Conservation (phyloP, 2,329 filamentous ascomycete species). For the Beauveria sp. region DNA sequence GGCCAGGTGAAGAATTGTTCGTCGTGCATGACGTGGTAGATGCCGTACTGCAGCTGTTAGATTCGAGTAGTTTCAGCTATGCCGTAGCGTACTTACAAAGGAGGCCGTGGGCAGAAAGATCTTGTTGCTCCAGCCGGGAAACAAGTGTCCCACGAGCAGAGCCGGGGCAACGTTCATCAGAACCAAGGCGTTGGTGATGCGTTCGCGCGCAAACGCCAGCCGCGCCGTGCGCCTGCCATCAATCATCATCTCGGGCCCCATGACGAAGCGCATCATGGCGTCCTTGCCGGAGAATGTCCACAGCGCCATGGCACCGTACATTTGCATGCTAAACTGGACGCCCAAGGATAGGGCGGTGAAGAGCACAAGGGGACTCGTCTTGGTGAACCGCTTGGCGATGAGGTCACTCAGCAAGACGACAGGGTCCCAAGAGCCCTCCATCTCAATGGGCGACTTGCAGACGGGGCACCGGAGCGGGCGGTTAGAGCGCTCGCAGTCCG, state of each 20-base stretch:
- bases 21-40: constrained; percentile 36
- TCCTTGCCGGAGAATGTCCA: constrained; percentile 45
- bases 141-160: constrained; percentile 35
- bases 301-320: constrained; percentile 45
- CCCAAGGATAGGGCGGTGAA: constrained; percentile 48
- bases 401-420: constrained; percentile 60
- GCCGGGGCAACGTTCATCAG: constrained; percentile 40
- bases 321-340: constrained; percentile 42
- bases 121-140: constrained; percentile 35
- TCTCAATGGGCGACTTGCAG: constrained; percentile 73
- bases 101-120: constrained; percentile 34
- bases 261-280: constrained; percentile 34
- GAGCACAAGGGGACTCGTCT: constrained; percentile 55
- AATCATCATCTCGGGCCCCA: constrained; percentile 25
- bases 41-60: constrained; percentile 34
- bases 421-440: constrained; percentile 67
- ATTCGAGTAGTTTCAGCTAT: neutral
- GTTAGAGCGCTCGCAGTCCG: constrained; percentile 66
- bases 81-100: constrained; percentile 25
- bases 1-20: constrained; percentile 44
- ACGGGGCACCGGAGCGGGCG: constrained; percentile 76
- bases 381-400: constrained; percentile 47
- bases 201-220: constrained; percentile 21
- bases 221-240: constrained; percentile 19
- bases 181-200: constrained; percentile 26